Percentiles rank a stretch among this genome's conserved stretches.
Evolutionary conservation across 2,329 filamentous ascomycete species (phyloP).

Genomic region (Chaetomium olivaceum): DNA sequence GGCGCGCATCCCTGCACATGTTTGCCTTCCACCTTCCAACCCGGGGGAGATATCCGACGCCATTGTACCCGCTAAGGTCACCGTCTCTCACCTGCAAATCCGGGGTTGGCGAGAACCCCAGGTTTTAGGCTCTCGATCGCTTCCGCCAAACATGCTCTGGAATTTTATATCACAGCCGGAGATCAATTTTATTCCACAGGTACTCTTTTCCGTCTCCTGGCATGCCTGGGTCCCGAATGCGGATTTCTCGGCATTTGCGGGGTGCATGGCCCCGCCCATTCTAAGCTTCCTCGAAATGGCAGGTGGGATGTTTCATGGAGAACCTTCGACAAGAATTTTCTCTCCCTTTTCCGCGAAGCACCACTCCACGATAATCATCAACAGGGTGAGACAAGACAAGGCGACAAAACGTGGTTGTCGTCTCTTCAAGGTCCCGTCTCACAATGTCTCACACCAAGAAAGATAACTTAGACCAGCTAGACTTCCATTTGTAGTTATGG

Average conservation of each 20-base stretch:
- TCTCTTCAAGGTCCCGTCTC: neutral
- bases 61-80: neutral
- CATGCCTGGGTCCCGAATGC: neutral
- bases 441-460: neutral
- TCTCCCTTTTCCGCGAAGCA: neutral
- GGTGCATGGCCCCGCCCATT: slow-evolving; percentile 16
- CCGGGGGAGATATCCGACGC: neutral
- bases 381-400: neutral
- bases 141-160: neutral
- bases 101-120: slow-evolving; percentile 4
- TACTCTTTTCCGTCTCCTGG: neutral
- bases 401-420: neutral
- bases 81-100: neutral
- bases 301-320: slow-evolving; percentile 21
- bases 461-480: neutral
- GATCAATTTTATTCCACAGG: neutral
- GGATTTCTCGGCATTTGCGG: slow-evolving; percentile 22
- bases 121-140: neutral
- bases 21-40: neutral
- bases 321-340: neutral
- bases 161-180: neutral
- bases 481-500: neutral
- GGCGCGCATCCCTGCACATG: neutral
- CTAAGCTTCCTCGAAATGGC: slow-evolving; percentile 20
- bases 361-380: neutral